Base-by-base conservation (phyloP, 73 alveolate species). In the Paramecium biaurelia region DNA sequence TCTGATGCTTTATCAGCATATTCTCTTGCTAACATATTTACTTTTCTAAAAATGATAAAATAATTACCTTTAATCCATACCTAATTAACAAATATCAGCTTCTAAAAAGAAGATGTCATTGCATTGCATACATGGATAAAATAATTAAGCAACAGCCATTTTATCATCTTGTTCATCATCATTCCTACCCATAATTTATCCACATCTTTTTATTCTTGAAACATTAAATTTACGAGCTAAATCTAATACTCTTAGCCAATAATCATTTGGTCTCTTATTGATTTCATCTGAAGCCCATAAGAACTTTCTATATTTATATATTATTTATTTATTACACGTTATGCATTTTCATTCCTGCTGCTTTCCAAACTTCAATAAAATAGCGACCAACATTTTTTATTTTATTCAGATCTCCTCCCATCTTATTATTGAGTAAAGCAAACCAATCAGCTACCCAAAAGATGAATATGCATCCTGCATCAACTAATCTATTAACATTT, bases 401-500 rank as follows among this genome's bases (percentile, higher is more conserved):
- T 85, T 94, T 92, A 18, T 85, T 63, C 12, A 92, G 24, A 89
- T 89, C 94, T 43, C 94, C 99, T 6, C 98, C 99, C 99, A 99
- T 97, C 95, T 99, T 99, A 94, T 99, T 98, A 95, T 99, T 99
- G 92, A 99, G 98, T 93, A 98, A 97, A 6, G 99, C 99, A 93
- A 99, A 99, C 99, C 99, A 99, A 92, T 99, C 99, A 12, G 99
- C 99, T 45, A 99, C 99, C 99, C 99, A 99, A 95, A 99, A 99
- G 38, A 95, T 95, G 95, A 99, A 99, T 20, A 98, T 92, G 24
- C 99, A 99, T 4, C 99, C 99, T 4, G 99, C 99, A 85, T 95
- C 96, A n/a, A 99, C 97, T 76, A 98, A 92, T 93, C 98, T 97
- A 94, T 99, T 99, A 37, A 99, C 99, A 97, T 97, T 99, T 86